These are phyloP conservation scores for Plectranthus barbatus DNA, from an alignment of 257 asterid genomes.

Conservation along the genomic window DNA sequence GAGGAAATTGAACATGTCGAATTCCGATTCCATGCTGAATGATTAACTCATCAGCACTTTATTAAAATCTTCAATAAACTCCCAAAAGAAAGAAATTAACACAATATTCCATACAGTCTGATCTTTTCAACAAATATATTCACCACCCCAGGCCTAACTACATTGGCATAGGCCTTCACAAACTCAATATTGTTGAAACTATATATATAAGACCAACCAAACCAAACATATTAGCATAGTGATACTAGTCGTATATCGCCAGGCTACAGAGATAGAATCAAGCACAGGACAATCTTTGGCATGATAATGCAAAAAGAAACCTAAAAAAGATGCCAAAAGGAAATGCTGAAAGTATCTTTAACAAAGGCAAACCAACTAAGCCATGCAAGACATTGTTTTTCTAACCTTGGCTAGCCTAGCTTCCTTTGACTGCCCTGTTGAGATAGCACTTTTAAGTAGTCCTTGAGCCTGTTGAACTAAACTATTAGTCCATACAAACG, in stretches of 20 bases:
- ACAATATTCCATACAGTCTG: no score
- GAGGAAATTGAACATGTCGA: background rate
- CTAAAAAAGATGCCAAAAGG: background rate
- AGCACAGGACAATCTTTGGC: background rate
- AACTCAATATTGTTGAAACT: background rate
- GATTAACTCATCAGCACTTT: background rate
- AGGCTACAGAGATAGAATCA: constrained; percentile 1
- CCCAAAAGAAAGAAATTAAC: no score
- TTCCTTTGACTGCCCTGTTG: constrained; percentile 97
- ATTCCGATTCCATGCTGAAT: background rate
- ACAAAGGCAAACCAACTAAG: constrained; percentile 9
- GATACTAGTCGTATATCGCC: background rate
- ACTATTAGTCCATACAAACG: constrained; percentile 22
- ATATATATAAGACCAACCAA: background rate
- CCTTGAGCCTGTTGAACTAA: constrained; percentile 86
- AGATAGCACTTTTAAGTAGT: constrained; percentile 69
- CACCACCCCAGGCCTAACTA: background rate
- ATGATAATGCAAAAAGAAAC: background rate
- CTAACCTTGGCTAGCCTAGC: constrained; percentile 96
- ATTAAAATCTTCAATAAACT: no score
- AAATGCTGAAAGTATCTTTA: background rate
- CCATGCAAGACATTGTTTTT: constrained; percentile 2
- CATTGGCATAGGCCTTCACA: background rate
- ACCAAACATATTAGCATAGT: background rate
- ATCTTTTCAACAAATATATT: background rate